Evolutionary conservation across 306 rosid species (phyloP).

Genomic region (Carpinus viminea): DNA sequence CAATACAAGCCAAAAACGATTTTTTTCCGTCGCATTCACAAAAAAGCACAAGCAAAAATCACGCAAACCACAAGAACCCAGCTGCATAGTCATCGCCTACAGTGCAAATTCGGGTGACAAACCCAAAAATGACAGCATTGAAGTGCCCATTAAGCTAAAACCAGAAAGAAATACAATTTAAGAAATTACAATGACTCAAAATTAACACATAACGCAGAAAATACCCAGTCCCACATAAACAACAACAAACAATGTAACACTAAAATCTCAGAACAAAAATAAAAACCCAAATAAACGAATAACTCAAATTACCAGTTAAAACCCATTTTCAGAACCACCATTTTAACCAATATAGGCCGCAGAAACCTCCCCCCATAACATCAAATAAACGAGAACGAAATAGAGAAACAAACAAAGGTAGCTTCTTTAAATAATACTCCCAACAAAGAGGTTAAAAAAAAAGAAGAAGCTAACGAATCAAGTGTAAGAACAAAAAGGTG

Average conservation of each 20-base stretch:
- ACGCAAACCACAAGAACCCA: conserved; percentile 19
- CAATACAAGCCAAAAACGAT: neutral
- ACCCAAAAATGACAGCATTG: neutral
- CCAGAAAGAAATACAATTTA: neutral
- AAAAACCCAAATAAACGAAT: neutral
- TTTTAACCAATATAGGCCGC: conserved; percentile 30
- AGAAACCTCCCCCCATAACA: conserved; percentile 20
- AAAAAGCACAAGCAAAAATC: neutral
- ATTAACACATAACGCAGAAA: neutral
- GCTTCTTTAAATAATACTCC: neutral
- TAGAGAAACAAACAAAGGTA: conserved; percentile 25
- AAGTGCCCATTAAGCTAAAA: neutral
- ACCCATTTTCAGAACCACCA: conserved; percentile 34
- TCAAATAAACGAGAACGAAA: neutral
- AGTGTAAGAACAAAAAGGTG: conserved; percentile 2
- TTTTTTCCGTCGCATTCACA: neutral
- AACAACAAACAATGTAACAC: neutral
- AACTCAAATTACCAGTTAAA: conserved; percentile 13
- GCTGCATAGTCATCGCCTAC: conserved; percentile 5
- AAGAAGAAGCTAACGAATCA: neutral
- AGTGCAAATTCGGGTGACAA: neutral
- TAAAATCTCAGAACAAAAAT: neutral
- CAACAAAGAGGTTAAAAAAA: conserved; percentile 14
- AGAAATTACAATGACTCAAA: conserved; percentile 5
- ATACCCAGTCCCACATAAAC: conserved; percentile 3